Conservation (phyloP, 1,139 yeast species). For the Starmera stellimalicola region DNA sequence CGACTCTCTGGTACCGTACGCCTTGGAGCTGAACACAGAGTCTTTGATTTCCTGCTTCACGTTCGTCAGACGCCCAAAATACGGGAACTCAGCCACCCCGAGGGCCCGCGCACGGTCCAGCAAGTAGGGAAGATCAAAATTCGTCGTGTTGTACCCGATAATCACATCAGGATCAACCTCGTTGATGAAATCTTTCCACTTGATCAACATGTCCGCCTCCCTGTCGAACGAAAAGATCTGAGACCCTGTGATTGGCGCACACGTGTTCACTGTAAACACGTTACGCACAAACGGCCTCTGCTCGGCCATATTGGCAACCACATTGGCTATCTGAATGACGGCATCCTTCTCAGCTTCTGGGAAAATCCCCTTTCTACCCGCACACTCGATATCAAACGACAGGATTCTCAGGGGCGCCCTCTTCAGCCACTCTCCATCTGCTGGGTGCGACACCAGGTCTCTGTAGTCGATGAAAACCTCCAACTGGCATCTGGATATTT, state of each 20-base stretch:
- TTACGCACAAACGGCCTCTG: conserved; percentile 84
- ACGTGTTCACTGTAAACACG: conserved; percentile 86
- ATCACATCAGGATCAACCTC: conserved; percentile 92
- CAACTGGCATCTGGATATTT: conserved; percentile 72
- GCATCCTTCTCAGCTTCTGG: conserved; percentile 94
- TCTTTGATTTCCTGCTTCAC: conserved; percentile 74
- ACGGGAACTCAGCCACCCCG: conserved; percentile 59
- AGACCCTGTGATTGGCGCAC: conserved; percentile 91
- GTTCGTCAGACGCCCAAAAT: conserved; percentile 64
- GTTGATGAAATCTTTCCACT: conserved; percentile 79
- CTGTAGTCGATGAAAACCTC: conserved; percentile 65
- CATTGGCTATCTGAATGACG: conserved; percentile 95
- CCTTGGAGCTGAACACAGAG: conserved; percentile 83
- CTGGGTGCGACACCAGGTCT: conserved; percentile 66
- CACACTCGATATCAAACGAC: conserved; percentile 97
- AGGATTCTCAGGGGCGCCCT: conserved; percentile 91
- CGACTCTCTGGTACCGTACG: conserved; percentile 93
- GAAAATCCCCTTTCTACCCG: conserved; percentile 93
- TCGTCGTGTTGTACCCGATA: conserved; percentile 90
- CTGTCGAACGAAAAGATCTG: conserved; percentile 69
- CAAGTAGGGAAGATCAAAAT: conserved; percentile 91
- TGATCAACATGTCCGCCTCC: conserved; percentile 74
- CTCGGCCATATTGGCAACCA: conserved; percentile 78
- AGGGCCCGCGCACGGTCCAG: conserved; percentile 80
- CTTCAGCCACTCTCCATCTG: conserved; percentile 91